Percentiles rank a stretch among this genome's conserved stretches.
These are phyloP conservation scores for Cornus controversa DNA, from an alignment of 148 eudicot genomes.

Conservation along the genomic window DNA sequence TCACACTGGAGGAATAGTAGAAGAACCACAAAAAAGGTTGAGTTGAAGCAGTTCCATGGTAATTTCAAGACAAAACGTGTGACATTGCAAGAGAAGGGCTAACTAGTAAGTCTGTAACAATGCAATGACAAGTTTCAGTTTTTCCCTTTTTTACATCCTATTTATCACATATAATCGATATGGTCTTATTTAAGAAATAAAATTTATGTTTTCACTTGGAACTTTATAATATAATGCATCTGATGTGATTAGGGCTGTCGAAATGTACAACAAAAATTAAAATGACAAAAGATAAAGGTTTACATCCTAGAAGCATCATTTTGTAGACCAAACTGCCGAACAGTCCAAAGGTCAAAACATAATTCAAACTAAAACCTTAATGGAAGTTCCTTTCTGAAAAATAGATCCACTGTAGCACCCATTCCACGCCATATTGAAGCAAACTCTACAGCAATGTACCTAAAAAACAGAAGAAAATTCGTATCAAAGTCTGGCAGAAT, in stretches of 20 bases:
- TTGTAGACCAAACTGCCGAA: background rate
- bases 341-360: background rate
- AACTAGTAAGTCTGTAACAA: too few relatives aligned
- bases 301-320: background rate
- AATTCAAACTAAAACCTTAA: conserved; percentile 50
- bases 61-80: too few relatives aligned
- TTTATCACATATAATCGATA: too few relatives aligned
- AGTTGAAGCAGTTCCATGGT: too few relatives aligned
- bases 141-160: too few relatives aligned
- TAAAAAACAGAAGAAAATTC: conserved; percentile 24
- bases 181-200: too few relatives aligned
- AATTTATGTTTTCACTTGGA: too few relatives aligned
- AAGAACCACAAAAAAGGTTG: too few relatives aligned
- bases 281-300: background rate
- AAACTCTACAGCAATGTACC: conserved; percentile 99
- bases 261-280: background rate
- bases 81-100: too few relatives aligned
- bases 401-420: conserved; percentile 83
- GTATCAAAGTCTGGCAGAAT: background rate
- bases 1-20: too few relatives aligned
- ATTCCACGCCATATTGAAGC: conserved; percentile 99
- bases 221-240: background rate
- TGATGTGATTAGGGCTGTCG: background rate
- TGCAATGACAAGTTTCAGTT: too few relatives aligned
- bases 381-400: conserved; percentile 91